Conservation (phyloP, 2,329 filamentous ascomycete genomes). For the Xylaria arbuscula region DNA sequence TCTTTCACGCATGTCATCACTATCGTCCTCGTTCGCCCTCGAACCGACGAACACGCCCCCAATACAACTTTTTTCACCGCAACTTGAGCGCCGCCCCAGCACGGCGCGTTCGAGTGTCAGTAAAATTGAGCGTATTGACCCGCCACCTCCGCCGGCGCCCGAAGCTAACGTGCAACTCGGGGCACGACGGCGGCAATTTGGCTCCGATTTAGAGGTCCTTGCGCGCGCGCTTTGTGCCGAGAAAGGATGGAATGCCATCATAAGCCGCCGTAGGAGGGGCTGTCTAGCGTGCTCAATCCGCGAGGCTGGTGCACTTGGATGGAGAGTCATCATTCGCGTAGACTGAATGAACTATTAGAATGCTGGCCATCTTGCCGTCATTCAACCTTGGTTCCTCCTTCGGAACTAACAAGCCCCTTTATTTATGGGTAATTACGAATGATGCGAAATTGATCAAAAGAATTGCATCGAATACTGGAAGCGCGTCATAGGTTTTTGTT, state of each 20-base stretch:
- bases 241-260: slow-evolving; percentile 77
- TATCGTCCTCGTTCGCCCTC: slow-evolving; percentile 51
- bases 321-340: slow-evolving; percentile 73
- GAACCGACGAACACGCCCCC: slow-evolving; percentile 42
- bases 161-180: slow-evolving; percentile 66
- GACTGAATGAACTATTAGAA: slow-evolving; percentile 52
- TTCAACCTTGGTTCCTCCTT: not conserved
- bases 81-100: slow-evolving; percentile 44
- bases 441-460: slow-evolving; percentile 24
- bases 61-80: slow-evolving; percentile 42
- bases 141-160: slow-evolving; percentile 41
- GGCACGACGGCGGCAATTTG: slow-evolving; percentile 67
- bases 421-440: not conserved
- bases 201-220: slow-evolving; percentile 75
- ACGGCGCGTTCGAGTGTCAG: slow-evolving; percentile 45
- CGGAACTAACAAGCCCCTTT: not conserved
- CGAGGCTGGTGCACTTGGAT: slow-evolving; percentile 76
- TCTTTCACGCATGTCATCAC: slow-evolving; percentile 60
- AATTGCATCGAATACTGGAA: slow-evolving; percentile 8
- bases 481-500: not conserved
- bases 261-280: slow-evolving; percentile 73
- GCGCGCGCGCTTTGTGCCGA: slow-evolving; percentile 79
- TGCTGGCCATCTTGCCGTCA: not conserved
- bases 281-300: slow-evolving; percentile 80
- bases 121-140: slow-evolving; percentile 48